These are phyloP conservation scores for Westerdykella sp. DNA, from an alignment of 2,329 filamentous ascomycete species.

Conservation along the genomic window DNA sequence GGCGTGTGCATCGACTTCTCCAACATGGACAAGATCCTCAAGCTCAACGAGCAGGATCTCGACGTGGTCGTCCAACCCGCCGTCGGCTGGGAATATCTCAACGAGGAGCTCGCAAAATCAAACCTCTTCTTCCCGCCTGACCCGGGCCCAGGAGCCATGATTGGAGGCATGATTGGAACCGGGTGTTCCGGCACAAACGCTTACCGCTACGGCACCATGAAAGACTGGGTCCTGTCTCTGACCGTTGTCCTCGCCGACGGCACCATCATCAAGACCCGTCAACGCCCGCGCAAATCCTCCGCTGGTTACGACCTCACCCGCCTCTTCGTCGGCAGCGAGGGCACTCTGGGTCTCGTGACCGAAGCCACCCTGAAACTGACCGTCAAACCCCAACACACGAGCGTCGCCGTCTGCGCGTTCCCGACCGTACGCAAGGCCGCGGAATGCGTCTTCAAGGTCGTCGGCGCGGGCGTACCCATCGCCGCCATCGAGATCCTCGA, in stretches of 20 bases:
- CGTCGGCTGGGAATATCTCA: slow-evolving; percentile 79
- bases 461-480: slow-evolving; percentile 73
- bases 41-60: slow-evolving; percentile 64
- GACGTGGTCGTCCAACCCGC: slow-evolving; percentile 57
- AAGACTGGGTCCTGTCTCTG: slow-evolving; percentile 82
- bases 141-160: slow-evolving; percentile 85
- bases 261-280: slow-evolving; percentile 81
- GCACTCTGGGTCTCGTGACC: slow-evolving; percentile 83
- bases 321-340: slow-evolving; percentile 85
- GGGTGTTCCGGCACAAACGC: slow-evolving; percentile 78
- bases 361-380: slow-evolving; percentile 86
- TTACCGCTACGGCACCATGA: slow-evolving; percentile 90
- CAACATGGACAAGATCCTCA: slow-evolving; percentile 75
- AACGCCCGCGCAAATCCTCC: slow-evolving; percentile 80
- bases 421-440: slow-evolving; percentile 63
- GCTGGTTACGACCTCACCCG: slow-evolving; percentile 89
- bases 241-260: slow-evolving; percentile 88
- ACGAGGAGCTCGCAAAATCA: slow-evolving; percentile 64
- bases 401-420: slow-evolving; percentile 69
- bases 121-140: slow-evolving; percentile 84
- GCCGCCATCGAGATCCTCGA: slow-evolving; percentile 91
- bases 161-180: slow-evolving; percentile 80
- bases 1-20: slow-evolving; percentile 83
- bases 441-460: slow-evolving; percentile 72
- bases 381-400: slow-evolving; percentile 70